Evolutionary conservation across 2,329 filamentous ascomycete species (phyloP).

Genomic region (Neonectria magnoliae): DNA sequence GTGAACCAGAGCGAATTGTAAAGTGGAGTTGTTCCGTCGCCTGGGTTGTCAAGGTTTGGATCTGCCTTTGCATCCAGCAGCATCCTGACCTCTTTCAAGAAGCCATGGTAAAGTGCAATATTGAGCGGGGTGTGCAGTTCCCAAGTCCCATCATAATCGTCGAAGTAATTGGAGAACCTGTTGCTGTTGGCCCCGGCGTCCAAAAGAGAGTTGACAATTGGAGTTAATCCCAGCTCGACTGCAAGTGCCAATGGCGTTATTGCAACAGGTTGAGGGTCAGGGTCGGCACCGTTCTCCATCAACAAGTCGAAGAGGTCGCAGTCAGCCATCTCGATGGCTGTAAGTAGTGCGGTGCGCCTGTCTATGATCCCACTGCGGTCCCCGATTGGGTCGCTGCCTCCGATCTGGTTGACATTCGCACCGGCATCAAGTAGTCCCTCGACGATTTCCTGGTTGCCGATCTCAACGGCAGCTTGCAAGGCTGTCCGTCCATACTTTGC

Average conservation of each 20-base stretch:
- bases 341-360: not conserved
- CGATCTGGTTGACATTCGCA: constrained; percentile 3
- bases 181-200: not conserved
- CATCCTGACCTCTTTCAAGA: constrained; percentile 36
- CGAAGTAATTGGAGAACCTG: too few species aligned
- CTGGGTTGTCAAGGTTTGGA: constrained; percentile 24
- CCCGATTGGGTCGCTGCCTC: too few species aligned
- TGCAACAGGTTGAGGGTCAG: not conserved
- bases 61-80: constrained; percentile 45
- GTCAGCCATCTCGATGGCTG: not conserved
- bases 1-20: rapidly evolving
- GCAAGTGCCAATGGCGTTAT: not conserved
- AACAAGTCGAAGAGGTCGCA: not conserved
- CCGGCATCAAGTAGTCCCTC: constrained; percentile 2
- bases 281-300: not conserved
- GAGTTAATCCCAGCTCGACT: rapidly evolving
- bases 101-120: constrained; percentile 4
- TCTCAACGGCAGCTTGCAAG: not conserved
- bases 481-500: not conserved
- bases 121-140: not conserved
- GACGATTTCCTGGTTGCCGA: not conserved
- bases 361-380: too few species aligned
- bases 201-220: not conserved
- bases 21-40: not conserved
- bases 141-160: too few species aligned